These are phyloP conservation scores for Calonectria multiphialidica DNA, from an alignment of 2,329 filamentous ascomycete species.

Conservation along the genomic window DNA sequence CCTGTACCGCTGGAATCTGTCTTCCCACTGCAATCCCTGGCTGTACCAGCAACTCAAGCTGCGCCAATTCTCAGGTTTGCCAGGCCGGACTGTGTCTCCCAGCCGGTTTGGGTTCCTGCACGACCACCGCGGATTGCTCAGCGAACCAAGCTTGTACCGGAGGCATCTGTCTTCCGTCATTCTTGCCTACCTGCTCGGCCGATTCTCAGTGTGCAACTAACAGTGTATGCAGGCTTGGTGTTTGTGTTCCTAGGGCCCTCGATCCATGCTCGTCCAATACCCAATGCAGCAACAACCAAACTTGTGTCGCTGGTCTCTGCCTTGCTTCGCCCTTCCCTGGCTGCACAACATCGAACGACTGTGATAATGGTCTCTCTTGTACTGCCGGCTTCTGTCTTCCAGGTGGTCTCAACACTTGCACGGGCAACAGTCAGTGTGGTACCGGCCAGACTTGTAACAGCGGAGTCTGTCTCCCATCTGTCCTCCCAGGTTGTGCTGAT, in stretches of 20 bases:
- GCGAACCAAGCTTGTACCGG: neutral
- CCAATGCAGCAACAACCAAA: neutral
- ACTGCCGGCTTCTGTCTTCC: neutral
- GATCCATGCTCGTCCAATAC: neutral
- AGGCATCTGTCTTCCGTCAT: slow-evolving; percentile 5
- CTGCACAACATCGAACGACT: neutral
- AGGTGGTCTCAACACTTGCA: neutral
- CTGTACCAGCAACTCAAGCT: neutral
- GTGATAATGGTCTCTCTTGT: neutral
- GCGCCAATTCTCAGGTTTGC: neutral
- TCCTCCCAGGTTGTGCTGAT: neutral
- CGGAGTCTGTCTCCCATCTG: neutral
- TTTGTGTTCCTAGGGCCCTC: slow-evolving; percentile 7
- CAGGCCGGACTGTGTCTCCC: slow-evolving; percentile 9
- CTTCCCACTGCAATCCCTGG: neutral
- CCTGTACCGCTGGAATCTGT: slow-evolving; percentile 11
- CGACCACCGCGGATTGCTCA: neutral
- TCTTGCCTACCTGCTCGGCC: neutral
- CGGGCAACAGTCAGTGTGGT: neutral
- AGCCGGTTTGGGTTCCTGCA: neutral
- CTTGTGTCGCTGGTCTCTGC: slow-evolving; percentile 6
- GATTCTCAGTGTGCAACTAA: neutral
- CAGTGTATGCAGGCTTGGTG: neutral
- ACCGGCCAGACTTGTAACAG: neutral
- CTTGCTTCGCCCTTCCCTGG: neutral